Base-by-base conservation (phyloP, 2,329 filamentous ascomycete species). In the Orbilia quercus region DNA sequence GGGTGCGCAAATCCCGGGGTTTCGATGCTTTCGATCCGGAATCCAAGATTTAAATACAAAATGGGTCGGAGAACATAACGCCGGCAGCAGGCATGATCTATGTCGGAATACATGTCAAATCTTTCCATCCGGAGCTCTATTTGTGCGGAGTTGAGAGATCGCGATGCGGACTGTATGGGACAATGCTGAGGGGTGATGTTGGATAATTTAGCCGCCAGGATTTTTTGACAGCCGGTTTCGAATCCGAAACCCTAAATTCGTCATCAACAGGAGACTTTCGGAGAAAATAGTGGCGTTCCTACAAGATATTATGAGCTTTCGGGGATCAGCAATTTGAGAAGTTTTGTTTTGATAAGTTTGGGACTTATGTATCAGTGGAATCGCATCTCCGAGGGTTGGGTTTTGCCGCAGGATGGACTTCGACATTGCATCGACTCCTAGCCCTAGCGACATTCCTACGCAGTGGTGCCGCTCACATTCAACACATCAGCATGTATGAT, bases 201-300 rank as follows among this genome's bases (percentile, higher is more conserved):
- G 2, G 50, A 42, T 23, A 62, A n/a, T 69, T 69, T 69, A 69
- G 64, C 64, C 64, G 57, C 47, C 50, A 54, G 36, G 51, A 48
- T 40, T 23, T 69, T 55, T 34, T 54, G 55, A 60, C 55, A 69
- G 40, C 64, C 64, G 55, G 64, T 34, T 69, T 69, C 54, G 63
- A 58, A 36, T 57, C 23, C 53, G 51, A 36, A 53, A 50, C 63
- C 53, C 53, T 67, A 67, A 20, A 23, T 42, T 7, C 18, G 44
- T 47, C 14, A 38, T 34, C 22, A 51, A 51, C 36, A 34, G 44
- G 48, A 23, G 23, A 42, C 51, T 28, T 14, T 16, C 25, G 38
- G 40, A 62, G 16, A 16, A 45, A 20, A n/a, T 4, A 45, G 16
- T 40, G n/a, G 11, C 3, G 9, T 40, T 40, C 36, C 9, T 40